Evolutionary conservation across 768 basidiomycete species (phyloP).

Genomic region (Holtermannia corniformis): DNA sequence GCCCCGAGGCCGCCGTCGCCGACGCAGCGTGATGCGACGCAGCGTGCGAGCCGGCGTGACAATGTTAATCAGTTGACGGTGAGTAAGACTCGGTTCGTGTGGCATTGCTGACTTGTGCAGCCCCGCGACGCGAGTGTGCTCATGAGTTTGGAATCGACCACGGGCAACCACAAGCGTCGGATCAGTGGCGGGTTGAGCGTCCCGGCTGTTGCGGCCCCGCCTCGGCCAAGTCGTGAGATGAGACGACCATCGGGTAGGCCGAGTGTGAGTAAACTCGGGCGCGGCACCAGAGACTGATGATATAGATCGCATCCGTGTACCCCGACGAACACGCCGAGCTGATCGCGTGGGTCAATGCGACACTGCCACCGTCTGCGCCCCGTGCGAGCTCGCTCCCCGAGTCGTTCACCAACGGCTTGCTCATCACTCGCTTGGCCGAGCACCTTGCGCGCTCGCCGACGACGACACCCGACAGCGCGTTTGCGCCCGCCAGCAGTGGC

Average conservation of each 20-base stretch:
- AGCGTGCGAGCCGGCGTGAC: slow-evolving; percentile 73
- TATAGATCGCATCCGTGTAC: slow-evolving; percentile 43
- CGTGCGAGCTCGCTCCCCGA: slow-evolving; percentile 45
- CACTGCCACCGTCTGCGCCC: slow-evolving; percentile 54
- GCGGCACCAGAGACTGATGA: background rate
- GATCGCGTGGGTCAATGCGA: slow-evolving; percentile 72
- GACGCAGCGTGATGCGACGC: slow-evolving; percentile 71
- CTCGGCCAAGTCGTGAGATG: slow-evolving; percentile 14
- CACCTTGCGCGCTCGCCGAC: slow-evolving; percentile 29
- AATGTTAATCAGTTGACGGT: slow-evolving; percentile 63
- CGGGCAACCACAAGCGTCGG: background rate
- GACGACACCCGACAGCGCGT: slow-evolving; percentile 61
- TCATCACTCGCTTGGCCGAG: slow-evolving; percentile 76
- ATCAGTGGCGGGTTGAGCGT: background rate
- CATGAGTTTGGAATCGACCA: slow-evolving; percentile 6
- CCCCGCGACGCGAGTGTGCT: slow-evolving; percentile 29
- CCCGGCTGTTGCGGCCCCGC: background rate
- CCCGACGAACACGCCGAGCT: slow-evolving; percentile 41
- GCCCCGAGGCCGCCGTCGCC: slow-evolving; percentile 92
- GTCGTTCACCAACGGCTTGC: slow-evolving; percentile 53
- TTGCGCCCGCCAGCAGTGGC: slow-evolving; percentile 52
- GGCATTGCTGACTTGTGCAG: background rate
- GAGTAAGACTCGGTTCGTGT: background rate
- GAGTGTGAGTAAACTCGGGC: too few relatives aligned
- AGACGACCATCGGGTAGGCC: slow-evolving; percentile 9